Evolutionary conservation across 306 rosid species (phyloP).

Genomic region (Fragaria iinumae): DNA sequence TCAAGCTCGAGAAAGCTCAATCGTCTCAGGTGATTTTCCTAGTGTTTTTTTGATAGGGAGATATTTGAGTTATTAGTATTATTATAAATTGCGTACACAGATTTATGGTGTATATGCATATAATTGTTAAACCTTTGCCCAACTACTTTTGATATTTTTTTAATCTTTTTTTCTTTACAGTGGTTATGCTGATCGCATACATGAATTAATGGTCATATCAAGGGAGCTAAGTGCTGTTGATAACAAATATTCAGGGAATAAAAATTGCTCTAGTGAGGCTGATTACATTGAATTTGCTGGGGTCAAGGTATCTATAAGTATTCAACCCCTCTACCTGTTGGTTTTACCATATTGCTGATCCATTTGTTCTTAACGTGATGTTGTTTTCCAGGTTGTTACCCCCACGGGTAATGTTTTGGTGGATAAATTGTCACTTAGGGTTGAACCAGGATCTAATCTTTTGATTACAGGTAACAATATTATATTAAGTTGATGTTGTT

Average conservation of each 20-base stretch:
- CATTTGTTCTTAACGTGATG: slow-evolving; percentile 29
- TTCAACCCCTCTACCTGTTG: slow-evolving; percentile 16
- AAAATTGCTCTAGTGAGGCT: slow-evolving; percentile 80
- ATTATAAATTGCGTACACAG: background rate
- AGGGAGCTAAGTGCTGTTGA: slow-evolving; percentile 67
- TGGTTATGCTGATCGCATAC: slow-evolving; percentile 95
- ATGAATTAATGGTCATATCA: slow-evolving; percentile 76
- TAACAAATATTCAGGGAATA: slow-evolving; percentile 56
- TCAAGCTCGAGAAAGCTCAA: slow-evolving; percentile 88
- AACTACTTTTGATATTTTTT: slow-evolving; percentile 16
- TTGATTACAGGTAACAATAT: slow-evolving; percentile 79
- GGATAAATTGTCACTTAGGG: slow-evolving; percentile 78
- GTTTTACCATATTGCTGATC: slow-evolving; percentile 15
- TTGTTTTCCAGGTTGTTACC: slow-evolving; percentile 76
- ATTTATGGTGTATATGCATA: background rate
- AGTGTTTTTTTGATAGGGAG: background rate
- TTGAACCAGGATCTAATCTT: slow-evolving; percentile 89
- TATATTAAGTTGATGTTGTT: slow-evolving; percentile 10
- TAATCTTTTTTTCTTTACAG: slow-evolving; percentile 41
- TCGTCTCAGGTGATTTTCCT: slow-evolving; percentile 76
- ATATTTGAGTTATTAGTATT: background rate
- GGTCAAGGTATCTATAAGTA: slow-evolving; percentile 63
- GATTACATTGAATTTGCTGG: slow-evolving; percentile 86
- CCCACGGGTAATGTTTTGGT: slow-evolving; percentile 95
- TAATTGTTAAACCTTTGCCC: slow-evolving; percentile 11